Conservation (phyloP, 169 alveolate species). For the Plasmodium chabaudi region DNA sequence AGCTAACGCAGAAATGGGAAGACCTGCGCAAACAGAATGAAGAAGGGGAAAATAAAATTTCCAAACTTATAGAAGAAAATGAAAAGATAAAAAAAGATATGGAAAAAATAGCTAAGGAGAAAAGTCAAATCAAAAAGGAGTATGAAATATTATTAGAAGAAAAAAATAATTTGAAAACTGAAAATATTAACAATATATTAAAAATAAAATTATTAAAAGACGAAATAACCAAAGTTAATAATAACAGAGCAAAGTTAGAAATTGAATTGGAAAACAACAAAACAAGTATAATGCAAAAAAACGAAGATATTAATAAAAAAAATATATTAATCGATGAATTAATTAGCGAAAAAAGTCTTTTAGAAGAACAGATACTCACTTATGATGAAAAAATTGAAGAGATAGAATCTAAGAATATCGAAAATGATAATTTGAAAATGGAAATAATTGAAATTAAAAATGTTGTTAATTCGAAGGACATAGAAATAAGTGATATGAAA, state of each 20-base stretch:
- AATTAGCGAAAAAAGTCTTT: neutral
- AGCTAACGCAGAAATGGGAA: neutral
- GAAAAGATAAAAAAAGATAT: neutral
- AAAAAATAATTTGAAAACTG: constrained; percentile 11
- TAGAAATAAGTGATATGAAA: constrained; percentile 4
- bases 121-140: constrained; percentile 1
- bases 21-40: neutral
- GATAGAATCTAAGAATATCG: neutral
- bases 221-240: constrained; percentile 3
- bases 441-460: constrained; percentile 12
- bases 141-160: constrained; percentile 4
- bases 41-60: neutral
- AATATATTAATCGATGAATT: neutral
- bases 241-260: constrained; percentile 1
- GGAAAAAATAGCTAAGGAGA: neutral
- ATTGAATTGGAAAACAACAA: neutral
- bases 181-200: constrained; percentile 32
- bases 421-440: neutral
- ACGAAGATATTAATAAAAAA: constrained; percentile 18
- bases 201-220: constrained; percentile 23
- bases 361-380: constrained; percentile 8
- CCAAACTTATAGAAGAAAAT: neutral
- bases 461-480: neutral
- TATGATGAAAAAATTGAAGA: neutral
- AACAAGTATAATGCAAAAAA: neutral